These are phyloP conservation scores for Meripilus lineatus DNA, from an alignment of 1,284 basidiomycete genomes.

Conservation along the genomic window DNA sequence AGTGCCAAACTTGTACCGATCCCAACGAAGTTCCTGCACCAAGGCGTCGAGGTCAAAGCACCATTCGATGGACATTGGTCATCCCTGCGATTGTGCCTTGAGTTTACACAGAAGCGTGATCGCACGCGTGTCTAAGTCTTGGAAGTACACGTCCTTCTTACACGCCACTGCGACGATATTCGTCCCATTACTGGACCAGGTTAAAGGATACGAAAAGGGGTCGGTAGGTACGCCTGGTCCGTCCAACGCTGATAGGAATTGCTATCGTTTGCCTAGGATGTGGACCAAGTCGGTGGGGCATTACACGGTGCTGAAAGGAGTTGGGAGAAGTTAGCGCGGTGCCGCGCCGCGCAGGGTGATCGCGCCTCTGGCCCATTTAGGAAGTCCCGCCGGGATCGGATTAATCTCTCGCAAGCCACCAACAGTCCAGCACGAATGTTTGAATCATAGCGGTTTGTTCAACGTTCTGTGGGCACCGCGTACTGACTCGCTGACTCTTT, in stretches of 20 bases:
- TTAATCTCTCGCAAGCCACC: too few species aligned
- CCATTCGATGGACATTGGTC: conserved; percentile 34
- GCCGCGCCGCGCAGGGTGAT: too few species aligned
- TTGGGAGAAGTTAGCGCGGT: conserved; percentile 35
- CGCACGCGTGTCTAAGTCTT: conserved; percentile 40
- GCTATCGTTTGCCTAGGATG: conserved; percentile 36
- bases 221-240: conserved; percentile 44
- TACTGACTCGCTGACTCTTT: too few species aligned
- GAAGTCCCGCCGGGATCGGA: too few species aligned
- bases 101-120: conserved; percentile 39
- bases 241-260: conserved; percentile 45
- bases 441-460: too few species aligned
- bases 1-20: conserved; percentile 37
- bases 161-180: conserved; percentile 47
- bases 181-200: conserved; percentile 33
- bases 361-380: too few species aligned
- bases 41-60: conserved; percentile 27
- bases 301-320: conserved; percentile 31
- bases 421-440: too few species aligned
- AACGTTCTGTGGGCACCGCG: too few species aligned
- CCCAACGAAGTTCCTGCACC: conserved; percentile 37
- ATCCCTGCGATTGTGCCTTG: conserved; percentile 15
- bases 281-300: conserved; percentile 35
- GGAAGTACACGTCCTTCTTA: conserved; percentile 41
- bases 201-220: conserved; percentile 41